Evolutionary conservation across 345 rosid genomes (phyloP).

Genomic region (Populus deltoides): DNA sequence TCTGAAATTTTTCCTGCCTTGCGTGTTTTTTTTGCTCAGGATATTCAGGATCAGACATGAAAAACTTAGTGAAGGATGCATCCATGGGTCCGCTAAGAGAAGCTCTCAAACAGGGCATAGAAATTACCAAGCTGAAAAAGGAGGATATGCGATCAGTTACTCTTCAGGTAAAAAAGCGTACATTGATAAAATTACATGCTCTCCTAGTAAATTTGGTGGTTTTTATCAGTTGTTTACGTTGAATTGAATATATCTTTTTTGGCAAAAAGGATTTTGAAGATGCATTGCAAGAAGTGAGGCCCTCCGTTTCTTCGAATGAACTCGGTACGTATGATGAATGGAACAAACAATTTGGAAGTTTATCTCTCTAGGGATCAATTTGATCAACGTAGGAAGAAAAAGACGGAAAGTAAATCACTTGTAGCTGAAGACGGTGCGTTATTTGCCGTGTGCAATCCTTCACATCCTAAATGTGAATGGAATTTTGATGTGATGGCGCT

Average conservation of each 20-base stretch:
- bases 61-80: slow-evolving; percentile 94
- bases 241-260: neutral
- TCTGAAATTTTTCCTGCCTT: neutral
- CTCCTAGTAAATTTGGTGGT: neutral
- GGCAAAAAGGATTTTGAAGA: slow-evolving; percentile 61
- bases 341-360: slow-evolving; percentile 94
- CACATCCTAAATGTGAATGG: no score
- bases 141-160: slow-evolving; percentile 81
- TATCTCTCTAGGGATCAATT: slow-evolving; percentile 47
- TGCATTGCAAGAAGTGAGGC: slow-evolving; percentile 86
- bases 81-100: slow-evolving; percentile 97
- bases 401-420: neutral
- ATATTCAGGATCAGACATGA: slow-evolving; percentile 97
- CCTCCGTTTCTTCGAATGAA: slow-evolving; percentile 81
- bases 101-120: slow-evolving; percentile 82
- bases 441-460: no score
- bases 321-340: slow-evolving; percentile 69
- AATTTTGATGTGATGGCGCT: no score
- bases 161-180: slow-evolving; percentile 50
- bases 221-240: neutral
- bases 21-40: slow-evolving; percentile 34
- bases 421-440: no score
- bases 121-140: slow-evolving; percentile 69
- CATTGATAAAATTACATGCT: neutral
- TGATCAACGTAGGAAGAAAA: neutral